A percentile compares a stretch with the other conserved stretches of the same genome.
Conservation (phyloP, 352 stramenopile species). For the Phytophthora nicotianae region DNA sequence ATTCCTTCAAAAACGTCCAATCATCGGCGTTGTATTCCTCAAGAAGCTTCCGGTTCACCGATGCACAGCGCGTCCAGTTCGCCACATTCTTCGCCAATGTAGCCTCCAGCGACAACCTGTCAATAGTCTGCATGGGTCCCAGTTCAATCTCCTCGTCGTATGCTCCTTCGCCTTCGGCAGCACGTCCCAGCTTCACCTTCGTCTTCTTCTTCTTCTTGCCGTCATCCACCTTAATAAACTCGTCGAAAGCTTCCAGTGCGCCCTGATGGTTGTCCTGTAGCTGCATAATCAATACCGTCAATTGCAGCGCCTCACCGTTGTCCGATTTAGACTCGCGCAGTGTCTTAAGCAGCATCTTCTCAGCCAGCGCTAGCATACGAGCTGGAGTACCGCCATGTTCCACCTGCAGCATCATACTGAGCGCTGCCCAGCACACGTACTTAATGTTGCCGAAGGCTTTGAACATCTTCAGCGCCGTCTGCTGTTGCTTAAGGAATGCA, state of each 20-base stretch:
- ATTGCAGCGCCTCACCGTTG: constrained; percentile 74
- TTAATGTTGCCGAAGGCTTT: constrained; percentile 75
- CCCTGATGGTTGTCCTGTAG: constrained; percentile 68
- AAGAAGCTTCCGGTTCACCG: constrained; percentile 64
- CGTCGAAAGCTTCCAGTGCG: constrained; percentile 75
- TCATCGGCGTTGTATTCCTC: constrained; percentile 81
- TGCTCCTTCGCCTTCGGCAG: constrained; percentile 69
- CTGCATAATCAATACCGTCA: constrained; percentile 77
- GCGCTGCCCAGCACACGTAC: constrained; percentile 82
- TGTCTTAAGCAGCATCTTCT: constrained; percentile 84
- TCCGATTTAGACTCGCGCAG: constrained; percentile 58
- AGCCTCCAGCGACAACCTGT: constrained; percentile 72
- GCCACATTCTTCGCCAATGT: constrained; percentile 55
- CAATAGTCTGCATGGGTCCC: constrained; percentile 82
- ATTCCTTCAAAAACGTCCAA: constrained; percentile 81
- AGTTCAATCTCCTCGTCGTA: constrained; percentile 87
- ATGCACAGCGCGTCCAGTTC: constrained; percentile 57
- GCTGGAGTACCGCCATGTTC: constrained; percentile 61
- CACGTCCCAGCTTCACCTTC: constrained; percentile 47
- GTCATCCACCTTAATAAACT: constrained; percentile 50
- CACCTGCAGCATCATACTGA: constrained; percentile 88
- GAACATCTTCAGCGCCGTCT: constrained; percentile 88
- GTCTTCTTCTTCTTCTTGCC: constrained; percentile 27
- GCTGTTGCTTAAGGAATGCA: constrained; percentile 86
- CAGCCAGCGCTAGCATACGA: constrained; percentile 78